Evolutionary conservation across 2,329 filamentous ascomycete genomes (phyloP), one percentile per base, ranked within the genome.

Genomic region (Talaromyces islandicus): DNA sequence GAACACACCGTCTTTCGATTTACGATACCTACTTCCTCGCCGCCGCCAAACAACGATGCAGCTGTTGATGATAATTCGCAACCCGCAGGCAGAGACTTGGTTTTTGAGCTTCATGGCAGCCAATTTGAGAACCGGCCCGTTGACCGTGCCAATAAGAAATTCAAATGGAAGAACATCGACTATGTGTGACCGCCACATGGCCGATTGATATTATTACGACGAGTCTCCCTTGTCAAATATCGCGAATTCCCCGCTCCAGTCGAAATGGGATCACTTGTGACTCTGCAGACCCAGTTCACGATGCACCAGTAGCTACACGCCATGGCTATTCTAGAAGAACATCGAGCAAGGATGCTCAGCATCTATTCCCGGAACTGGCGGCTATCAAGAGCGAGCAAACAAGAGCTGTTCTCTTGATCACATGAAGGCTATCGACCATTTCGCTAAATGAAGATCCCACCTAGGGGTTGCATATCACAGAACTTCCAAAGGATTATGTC

Each of bases 131-230:
- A 88, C 65, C 83, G 92, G 11, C 87, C 93, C 2, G 86, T 89
- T 17, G 93, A 97, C 71, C 81, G 94, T 24, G 91, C 92, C 54
- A 96, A 89, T 68, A 91, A 86, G 77, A 97, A 96, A 77, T 96
- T 96, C 76, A 96, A 94, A 76, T 82, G 85, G 70, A 92, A 93
- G 71, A 91, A 90, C 68, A 80, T 92, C 64, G 82, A 86, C 54
- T 86, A 90, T 64, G 73, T 96, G 14, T 96, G 79, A 89, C 48
- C 11, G 30, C 4, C 14, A 50, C 21, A 56, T 21, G 3, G 25
- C 19, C 12, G 52, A 46, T 25, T 19, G 17, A 19, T 3, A 50
- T 10, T 25, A 25, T 25, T 7, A 14, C 10, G 35, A 38, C 35
- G 17, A 2, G 17, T 35, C 35, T 32, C 30, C 21, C 25, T 29